Percentiles rank a stretch among this genome's conserved stretches.
These are phyloP conservation scores for Polytrichum commune DNA, from an alignment of 225 moss, liverwort and hornwort species.

Conservation along the genomic window DNA sequence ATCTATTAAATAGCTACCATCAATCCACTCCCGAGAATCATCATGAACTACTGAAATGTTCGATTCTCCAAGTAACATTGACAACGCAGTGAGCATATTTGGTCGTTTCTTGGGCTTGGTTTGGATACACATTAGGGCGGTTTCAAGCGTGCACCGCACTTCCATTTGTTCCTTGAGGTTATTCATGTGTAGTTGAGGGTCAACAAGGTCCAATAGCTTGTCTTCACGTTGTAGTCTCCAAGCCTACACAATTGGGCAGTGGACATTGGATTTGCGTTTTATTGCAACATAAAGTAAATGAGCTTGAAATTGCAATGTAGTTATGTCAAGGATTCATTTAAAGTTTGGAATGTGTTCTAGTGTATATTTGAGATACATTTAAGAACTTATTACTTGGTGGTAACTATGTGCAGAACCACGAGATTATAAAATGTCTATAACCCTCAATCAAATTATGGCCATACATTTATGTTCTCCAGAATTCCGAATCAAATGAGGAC, in stretches of 20 bases:
- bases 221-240: not conserved
- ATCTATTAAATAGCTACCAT: not conserved
- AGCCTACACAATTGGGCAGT: not conserved
- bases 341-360: too few relatives aligned
- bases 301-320: too few relatives aligned
- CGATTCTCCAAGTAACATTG: constrained; percentile 1
- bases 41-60: not conserved
- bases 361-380: not conserved
- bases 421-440: not conserved
- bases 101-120: constrained; percentile 1
- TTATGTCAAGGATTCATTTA: not conserved
- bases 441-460: too few relatives aligned
- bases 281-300: not conserved
- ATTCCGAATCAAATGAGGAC: too few relatives aligned
- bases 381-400: not conserved
- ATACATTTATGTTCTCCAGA: too few relatives aligned
- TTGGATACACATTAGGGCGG: not conserved
- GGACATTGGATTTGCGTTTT: too few relatives aligned
- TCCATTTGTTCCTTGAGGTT: not conserved
- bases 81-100: not conserved
- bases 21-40: not conserved
- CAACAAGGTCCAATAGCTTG: constrained; percentile 4
- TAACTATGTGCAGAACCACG: too few relatives aligned
- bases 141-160: not conserved
- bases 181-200: not conserved